phyloP scores from a whole-genome alignment of 257 asterid species.

The Gardenia jasminoides region DNA sequence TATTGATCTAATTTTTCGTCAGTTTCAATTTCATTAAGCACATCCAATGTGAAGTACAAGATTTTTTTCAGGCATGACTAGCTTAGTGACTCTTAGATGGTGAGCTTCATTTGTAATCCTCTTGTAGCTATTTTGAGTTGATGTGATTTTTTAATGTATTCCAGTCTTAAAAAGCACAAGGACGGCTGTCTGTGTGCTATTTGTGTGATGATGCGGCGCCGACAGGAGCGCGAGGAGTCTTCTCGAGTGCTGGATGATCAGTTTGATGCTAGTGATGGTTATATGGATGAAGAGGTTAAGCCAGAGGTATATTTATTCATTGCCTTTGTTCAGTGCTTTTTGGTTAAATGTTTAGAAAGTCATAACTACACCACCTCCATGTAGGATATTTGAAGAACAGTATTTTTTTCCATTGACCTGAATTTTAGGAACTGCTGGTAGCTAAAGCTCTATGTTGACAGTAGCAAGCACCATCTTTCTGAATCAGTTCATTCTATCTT shows the following conservation, averaged over 20 bases:
- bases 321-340: background rate
- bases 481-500: background rate
- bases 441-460: background rate
- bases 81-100: no score
- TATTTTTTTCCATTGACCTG: background rate
- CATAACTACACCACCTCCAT: background rate
- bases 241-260: slow-evolving; percentile 63
- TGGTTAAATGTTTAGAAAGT: background rate
- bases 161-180: slow-evolving; percentile 92
- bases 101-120: no score
- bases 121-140: no score
- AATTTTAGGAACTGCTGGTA: background rate
- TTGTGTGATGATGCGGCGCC: slow-evolving; percentile 94
- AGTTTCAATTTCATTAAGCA: no score
- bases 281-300: slow-evolving; percentile 56
- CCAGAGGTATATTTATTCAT: slow-evolving; percentile 44
- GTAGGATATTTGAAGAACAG: background rate
- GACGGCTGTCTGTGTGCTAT: slow-evolving; percentile 96
- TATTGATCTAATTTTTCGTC: no score
- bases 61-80: no score
- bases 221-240: slow-evolving; percentile 90
- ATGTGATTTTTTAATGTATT: background rate
- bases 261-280: slow-evolving; percentile 67
- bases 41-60: no score
- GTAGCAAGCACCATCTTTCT: background rate